Conservation (phyloP, 2,329 filamentous ascomycete species). For the Talaromyces albobiverticillius region DNA sequence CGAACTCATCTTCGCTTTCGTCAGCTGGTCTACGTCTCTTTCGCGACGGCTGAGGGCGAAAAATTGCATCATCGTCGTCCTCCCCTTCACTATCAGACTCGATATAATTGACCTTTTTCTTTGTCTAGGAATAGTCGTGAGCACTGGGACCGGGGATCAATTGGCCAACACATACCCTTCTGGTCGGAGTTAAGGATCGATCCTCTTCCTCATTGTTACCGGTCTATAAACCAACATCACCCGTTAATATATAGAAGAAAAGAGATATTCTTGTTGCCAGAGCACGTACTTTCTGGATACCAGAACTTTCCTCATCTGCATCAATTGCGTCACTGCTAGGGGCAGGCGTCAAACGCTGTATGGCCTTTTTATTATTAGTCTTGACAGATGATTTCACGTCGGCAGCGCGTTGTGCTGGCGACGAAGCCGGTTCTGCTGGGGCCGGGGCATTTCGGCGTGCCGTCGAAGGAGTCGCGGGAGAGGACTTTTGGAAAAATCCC, state of each 20-base stretch:
- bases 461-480: constrained; percentile 42
- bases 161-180: constrained; percentile 58
- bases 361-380: constrained; percentile 32
- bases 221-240: neutral
- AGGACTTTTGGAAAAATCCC: constrained; percentile 70
- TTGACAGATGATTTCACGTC: constrained; percentile 34
- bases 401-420: constrained; percentile 33
- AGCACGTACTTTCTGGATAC: constrained; percentile 45
- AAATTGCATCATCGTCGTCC: constrained; percentile 69
- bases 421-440: constrained; percentile 34
- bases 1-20: constrained; percentile 68
- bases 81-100: constrained; percentile 75
- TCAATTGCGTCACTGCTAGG: constrained; percentile 76
- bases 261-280: constrained; percentile 37
- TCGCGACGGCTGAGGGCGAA: constrained; percentile 51
- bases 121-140: constrained; percentile 42
- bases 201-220: constrained; percentile 38
- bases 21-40: constrained; percentile 64
- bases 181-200: constrained; percentile 67
- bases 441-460: constrained; percentile 18
- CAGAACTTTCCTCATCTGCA: constrained; percentile 57
- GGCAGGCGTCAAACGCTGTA: constrained; percentile 63
- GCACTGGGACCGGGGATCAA: too few species aligned
- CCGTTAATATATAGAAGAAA: constrained; percentile 34
- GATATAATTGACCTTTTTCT: constrained; percentile 68